Evolutionary conservation across 441 rosid genomes (phyloP), one percentile per base, ranked within the genome.

Genomic region (Euphorbia schlechtendalii): DNA sequence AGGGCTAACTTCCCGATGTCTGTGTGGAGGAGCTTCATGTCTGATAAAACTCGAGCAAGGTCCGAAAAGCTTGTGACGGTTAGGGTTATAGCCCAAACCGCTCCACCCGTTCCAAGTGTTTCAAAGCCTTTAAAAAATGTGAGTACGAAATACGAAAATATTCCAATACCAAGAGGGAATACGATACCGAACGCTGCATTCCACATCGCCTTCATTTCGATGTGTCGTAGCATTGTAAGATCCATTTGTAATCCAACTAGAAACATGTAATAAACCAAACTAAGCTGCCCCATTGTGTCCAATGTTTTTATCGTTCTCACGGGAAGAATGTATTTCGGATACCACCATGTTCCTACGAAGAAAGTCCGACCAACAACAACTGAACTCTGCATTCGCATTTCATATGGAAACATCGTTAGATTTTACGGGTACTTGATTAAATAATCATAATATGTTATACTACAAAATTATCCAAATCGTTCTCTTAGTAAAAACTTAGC

Each of bases 21-120:
- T 0, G 93, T 64, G 65, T 83, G 84, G n/a, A 90, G 79, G 27
- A 87, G 88, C 73, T 90, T 92, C 68, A 89, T 80, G 71, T 89
- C 89, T 0, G 89, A 81, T 21, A 89, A 90, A 21, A 83, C 34
- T 32, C 34, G 34, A 32, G 34, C 34, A 3, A 32, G 34, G 34
- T 32, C 34, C 34, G 34, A 32, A 32, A 32, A 32, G 34, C 34
- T 32, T 2, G 34, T 32, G 34, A 32, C 34, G 0, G 79, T 71
- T 15, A 86, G 82, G 5, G 85, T 76, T 12, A 87, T 64, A 1
- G 90, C 83, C 66, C 84, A 84, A 68, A 74, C 41, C 1, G 27
- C 40, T 25, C 68, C 68, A 5, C 68, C 68, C 40, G 55, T 55
- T 8, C 49, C 30, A 5, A 18, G 1, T 9, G 15, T 11, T 3